These are phyloP conservation scores for Pseudocercospora fuligena DNA, from an alignment of 2,329 filamentous ascomycete genomes.

Conservation along the genomic window DNA sequence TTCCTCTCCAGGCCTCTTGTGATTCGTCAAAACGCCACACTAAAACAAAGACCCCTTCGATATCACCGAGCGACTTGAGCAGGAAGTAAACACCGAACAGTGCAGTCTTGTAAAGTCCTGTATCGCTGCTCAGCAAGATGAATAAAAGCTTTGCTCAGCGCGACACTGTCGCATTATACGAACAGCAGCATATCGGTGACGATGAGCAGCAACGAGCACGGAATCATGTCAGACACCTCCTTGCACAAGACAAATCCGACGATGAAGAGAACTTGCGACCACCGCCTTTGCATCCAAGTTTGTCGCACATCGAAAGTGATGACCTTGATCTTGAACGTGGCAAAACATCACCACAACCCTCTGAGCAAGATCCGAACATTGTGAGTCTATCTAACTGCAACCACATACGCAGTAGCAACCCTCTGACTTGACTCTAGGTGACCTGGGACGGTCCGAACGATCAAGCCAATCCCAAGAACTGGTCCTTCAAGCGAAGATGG, in stretches of 20 bases:
- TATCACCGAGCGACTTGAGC: not conserved
- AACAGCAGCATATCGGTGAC: not conserved
- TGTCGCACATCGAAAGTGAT: not conserved
- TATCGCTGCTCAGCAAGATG: not conserved
- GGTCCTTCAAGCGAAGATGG: constrained; percentile 49
- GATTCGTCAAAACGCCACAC: not conserved
- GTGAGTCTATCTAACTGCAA: not conserved
- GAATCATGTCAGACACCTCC: not conserved
- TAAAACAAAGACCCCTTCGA: not conserved
- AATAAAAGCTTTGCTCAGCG: not conserved
- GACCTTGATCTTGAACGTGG: not conserved
- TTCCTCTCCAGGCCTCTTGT: not conserved
- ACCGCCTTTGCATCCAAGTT: not conserved
- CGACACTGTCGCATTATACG: not conserved
- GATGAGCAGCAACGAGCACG: not conserved
- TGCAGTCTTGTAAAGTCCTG: not conserved
- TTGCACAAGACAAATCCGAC: not conserved
- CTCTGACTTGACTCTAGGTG: constrained; percentile 31
- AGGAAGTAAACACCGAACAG: not conserved
- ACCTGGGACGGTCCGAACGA: constrained; percentile 51
- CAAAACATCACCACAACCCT: not conserved
- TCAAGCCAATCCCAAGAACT: constrained; percentile 51
- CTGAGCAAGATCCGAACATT: not conserved
- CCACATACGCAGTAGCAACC: not conserved
- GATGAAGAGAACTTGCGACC: not conserved